Percentiles rank a stretch among this genome's conserved stretches.
Evolutionary conservation across 257 asterid genomes (phyloP).

Genomic region (Schizonepeta tenuifolia): DNA sequence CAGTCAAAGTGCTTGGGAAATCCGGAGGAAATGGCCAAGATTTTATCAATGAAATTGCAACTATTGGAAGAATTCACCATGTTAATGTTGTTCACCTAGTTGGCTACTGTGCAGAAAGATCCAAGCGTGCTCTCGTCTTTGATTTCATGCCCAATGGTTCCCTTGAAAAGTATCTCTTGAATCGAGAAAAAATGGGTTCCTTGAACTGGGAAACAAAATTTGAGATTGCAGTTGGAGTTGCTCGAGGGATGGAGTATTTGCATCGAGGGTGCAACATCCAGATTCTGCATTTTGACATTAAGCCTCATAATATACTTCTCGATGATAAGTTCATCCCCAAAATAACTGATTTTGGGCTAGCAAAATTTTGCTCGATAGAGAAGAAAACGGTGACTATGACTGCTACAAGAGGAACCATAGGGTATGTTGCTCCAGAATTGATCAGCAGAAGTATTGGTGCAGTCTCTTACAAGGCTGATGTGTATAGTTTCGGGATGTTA

Average conservation of each 20-base stretch:
- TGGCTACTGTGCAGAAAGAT: not conserved
- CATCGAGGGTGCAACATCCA: slow-evolving; percentile 31
- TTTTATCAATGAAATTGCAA: slow-evolving; percentile 11
- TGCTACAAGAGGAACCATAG: slow-evolving; percentile 36
- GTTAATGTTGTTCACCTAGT: no score
- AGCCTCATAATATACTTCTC: slow-evolving; percentile 35
- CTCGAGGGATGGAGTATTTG: slow-evolving; percentile 37
- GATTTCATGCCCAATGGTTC: slow-evolving; percentile 18
- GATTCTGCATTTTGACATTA: slow-evolving; percentile 35
- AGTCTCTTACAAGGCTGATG: slow-evolving; percentile 7
- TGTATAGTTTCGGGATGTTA: not conserved
- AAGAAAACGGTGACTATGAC: slow-evolving; percentile 25
- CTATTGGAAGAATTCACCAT: no score
- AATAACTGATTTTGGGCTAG: slow-evolving; percentile 36
- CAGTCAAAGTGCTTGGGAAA: slow-evolving; percentile 35
- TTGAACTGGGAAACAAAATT: slow-evolving; percentile 30
- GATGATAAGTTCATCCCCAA: slow-evolving; percentile 31
- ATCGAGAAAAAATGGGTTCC: not conserved
- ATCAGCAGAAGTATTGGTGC: not conserved
- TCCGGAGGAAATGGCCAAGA: slow-evolving; percentile 30
- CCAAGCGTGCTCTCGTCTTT: not conserved
- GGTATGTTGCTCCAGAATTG: slow-evolving; percentile 9
- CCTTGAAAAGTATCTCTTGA: not conserved
- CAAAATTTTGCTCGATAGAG: slow-evolving; percentile 17
- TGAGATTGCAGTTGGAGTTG: slow-evolving; percentile 37